A percentile compares a stretch with the other conserved stretches of the same genome.
phyloP scores from a whole-genome alignment of 148 eudicot genomes.

The Euryodendron excelsum region DNA sequence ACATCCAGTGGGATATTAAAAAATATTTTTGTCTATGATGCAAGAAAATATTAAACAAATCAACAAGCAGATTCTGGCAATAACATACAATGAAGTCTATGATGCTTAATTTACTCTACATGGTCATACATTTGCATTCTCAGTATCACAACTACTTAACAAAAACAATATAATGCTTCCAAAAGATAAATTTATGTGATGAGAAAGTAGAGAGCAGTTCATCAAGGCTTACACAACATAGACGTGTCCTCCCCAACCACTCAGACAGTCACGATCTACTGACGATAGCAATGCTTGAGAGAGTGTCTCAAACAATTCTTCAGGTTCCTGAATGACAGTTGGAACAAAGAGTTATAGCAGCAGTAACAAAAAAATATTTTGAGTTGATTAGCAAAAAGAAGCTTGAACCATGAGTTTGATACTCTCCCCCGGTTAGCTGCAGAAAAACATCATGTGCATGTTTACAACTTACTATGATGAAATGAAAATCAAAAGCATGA shows the following conservation, averaged over 20 bases:
- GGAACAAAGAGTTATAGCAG: background rate
- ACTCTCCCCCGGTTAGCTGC: background rate
- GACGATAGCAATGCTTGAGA: constrained; percentile 91
- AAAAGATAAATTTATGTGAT: background rate
- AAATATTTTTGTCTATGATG: background rate
- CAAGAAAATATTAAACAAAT: background rate
- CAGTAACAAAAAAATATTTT: background rate
- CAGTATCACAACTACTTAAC: background rate
- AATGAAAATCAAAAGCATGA: background rate
- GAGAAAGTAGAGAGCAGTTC: background rate
- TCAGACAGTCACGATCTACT: constrained; percentile 87
- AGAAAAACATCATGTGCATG: background rate
- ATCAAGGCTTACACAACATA: constrained; percentile 75
- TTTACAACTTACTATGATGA: background rate
- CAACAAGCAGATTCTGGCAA: background rate
- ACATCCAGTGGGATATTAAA: background rate
- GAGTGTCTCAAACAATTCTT: constrained; percentile 88
- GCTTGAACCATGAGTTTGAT: background rate
- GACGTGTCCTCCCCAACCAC: constrained; percentile 99
- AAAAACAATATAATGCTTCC: background rate
- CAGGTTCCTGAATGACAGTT: constrained; percentile 61
- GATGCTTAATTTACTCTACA: background rate
- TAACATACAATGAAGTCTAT: background rate
- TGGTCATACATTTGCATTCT: background rate
- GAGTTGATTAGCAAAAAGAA: background rate